phyloP scores from a whole-genome alignment of 225 moss, liverwort and hornwort species.

The Takakia lepidozioides region DNA sequence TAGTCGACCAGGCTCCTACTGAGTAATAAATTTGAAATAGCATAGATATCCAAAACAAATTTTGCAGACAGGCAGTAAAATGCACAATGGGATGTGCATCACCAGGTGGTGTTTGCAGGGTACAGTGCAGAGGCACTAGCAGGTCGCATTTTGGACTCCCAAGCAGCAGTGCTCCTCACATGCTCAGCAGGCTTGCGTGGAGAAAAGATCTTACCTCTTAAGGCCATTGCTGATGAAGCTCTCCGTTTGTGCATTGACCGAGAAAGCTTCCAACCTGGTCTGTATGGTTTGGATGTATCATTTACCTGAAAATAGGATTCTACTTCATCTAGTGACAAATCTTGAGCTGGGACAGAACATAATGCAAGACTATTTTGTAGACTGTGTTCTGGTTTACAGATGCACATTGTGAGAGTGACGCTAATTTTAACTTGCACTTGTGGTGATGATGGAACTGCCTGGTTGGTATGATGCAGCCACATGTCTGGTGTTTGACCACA shows the following conservation, averaged over 20 bases:
- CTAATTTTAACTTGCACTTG: no score
- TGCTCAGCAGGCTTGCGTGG: conserved; percentile 56
- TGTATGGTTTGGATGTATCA: no score
- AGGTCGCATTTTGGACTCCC: conserved; percentile 65
- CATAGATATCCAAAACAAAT: no score
- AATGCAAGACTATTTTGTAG: no score
- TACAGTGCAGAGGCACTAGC: conserved; percentile 75
- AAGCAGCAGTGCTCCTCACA: conserved; percentile 48
- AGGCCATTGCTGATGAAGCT: conserved; percentile 53
- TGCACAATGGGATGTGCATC: background rate
- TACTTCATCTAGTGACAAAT: no score
- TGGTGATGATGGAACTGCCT: conserved; percentile 4
- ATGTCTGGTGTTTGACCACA: conserved; percentile 39
- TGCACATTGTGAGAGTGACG: no score
- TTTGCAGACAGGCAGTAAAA: no score
- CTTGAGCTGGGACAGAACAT: no score
- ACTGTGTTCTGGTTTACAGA: no score
- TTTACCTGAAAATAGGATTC: no score
- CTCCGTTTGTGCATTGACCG: conserved; percentile 44
- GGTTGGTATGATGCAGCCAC: conserved; percentile 32
- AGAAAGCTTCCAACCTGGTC: conserved; percentile 22
- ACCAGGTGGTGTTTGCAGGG: conserved; percentile 70
- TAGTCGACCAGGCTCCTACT: no score
- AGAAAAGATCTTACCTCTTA: conserved; percentile 44
- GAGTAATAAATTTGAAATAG: no score